Percentiles rank a stretch among this genome's conserved stretches.
Evolutionary conservation across 352 stramenopile genomes (phyloP).

Genomic region (Phytophthora aleatoria): DNA sequence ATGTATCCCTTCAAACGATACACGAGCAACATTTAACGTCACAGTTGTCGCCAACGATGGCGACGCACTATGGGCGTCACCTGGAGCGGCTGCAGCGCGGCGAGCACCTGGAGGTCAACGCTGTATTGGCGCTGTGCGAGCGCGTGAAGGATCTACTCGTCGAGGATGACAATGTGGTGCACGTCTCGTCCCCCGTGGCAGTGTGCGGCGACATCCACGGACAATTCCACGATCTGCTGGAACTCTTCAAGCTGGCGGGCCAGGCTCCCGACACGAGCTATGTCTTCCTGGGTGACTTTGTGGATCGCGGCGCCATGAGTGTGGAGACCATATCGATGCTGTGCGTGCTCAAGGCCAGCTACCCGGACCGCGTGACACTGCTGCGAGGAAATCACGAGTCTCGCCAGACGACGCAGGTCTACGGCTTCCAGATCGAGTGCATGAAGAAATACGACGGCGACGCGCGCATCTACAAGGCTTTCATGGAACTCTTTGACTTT

Average conservation of each 20-base stretch:
- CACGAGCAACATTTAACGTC: too few relatives aligned
- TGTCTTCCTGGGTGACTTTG: conserved; percentile 98
- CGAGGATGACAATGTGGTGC: conserved; percentile 86
- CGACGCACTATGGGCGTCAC: conserved; percentile 45
- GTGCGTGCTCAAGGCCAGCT: conserved; percentile 87
- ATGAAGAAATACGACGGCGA: conserved; percentile 87
- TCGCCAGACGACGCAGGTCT: conserved; percentile 80
- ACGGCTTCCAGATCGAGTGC: conserved; percentile 87
- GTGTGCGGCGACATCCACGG: conserved; percentile 96
- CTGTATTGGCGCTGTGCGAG: conserved; percentile 66
- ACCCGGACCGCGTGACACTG: conserved; percentile 92
- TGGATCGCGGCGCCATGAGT: conserved; percentile 95
- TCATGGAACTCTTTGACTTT: conserved; percentile 84
- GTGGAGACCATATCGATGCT: conserved; percentile 95
- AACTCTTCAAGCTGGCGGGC: conserved; percentile 92
- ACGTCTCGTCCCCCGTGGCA: conserved; percentile 74
- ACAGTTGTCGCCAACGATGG: conserved; percentile 11
- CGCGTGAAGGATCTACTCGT: conserved; percentile 71
- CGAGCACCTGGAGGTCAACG: conserved; percentile 55
- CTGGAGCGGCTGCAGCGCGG: conserved; percentile 67
- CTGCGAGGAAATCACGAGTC: conserved; percentile 97
- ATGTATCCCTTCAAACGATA: background rate
- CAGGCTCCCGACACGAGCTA: conserved; percentile 86
- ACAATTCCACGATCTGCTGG: conserved; percentile 97
- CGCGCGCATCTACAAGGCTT: conserved; percentile 73